Percentiles rank a stretch among this genome's conserved stretches.
phyloP scores from a whole-genome alignment of 192 early-diverging fungal genomes.

The Diversispora epigaea region DNA sequence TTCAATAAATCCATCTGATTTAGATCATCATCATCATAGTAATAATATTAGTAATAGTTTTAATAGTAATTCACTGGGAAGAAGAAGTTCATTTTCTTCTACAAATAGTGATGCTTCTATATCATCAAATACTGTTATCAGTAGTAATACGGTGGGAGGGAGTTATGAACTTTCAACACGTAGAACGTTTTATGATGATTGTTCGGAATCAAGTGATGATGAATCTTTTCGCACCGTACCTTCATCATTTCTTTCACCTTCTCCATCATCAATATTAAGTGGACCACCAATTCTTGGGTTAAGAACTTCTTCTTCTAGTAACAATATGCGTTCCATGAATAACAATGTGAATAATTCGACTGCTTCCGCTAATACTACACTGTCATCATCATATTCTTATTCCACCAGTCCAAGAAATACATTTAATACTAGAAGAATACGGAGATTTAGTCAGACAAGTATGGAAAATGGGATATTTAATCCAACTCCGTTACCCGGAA shows the following conservation, averaged over 20 bases:
- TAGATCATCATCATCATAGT: conserved; percentile 5
- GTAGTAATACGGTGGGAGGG: conserved; percentile 8
- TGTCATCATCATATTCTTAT: conserved; percentile 10
- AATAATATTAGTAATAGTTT: too few species aligned
- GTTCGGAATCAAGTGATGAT: conserved; percentile 38
- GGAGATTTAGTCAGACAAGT: conserved; percentile 55
- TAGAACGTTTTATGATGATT: conserved; percentile 20
- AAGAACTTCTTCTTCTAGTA: background rate
- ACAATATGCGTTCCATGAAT: too few species aligned
- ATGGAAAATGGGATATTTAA: conserved; percentile 59
- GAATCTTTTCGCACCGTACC: conserved; percentile 33
- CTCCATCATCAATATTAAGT: conserved; percentile 26
- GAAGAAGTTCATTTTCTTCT: conserved; percentile 45
- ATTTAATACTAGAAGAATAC: conserved; percentile 42
- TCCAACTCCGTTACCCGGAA: conserved; percentile 51
- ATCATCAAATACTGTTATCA: conserved; percentile 31
- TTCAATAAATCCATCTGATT: conserved; percentile 38
- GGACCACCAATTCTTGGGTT: conserved; percentile 42
- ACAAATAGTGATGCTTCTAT: conserved; percentile 44
- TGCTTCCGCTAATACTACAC: conserved; percentile 4
- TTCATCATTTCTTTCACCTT: background rate
- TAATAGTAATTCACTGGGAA: conserved; percentile 3
- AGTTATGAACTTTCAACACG: background rate
- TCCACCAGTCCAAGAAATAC: conserved; percentile 35
- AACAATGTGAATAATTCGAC: too few species aligned